Conservation (phyloP, 2,329 filamentous ascomycete species). For the Arthrobotrys musiformis region DNA sequence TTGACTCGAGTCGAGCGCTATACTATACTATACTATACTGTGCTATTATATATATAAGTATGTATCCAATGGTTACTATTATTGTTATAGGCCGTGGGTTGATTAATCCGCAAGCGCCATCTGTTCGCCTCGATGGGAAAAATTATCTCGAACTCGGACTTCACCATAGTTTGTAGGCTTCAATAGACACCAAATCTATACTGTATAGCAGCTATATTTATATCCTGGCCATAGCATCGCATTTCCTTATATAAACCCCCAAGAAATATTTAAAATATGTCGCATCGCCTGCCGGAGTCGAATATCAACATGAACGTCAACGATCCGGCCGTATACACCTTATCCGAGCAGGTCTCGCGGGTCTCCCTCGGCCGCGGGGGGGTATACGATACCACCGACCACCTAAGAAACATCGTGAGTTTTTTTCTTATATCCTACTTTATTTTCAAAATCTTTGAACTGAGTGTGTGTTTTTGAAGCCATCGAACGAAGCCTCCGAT, state of each 20-base stretch:
- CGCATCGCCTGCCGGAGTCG: not conserved
- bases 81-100: too few relatives aligned
- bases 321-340: slow-evolving; percentile 13
- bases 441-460: too few relatives aligned
- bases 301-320: not conserved
- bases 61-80: too few relatives aligned
- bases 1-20: too few relatives aligned
- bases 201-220: too few relatives aligned
- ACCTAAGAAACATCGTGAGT: not conserved
- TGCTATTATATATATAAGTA: too few relatives aligned
- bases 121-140: too few relatives aligned
- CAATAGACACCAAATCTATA: too few relatives aligned
- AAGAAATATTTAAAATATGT: slow-evolving; percentile 4
- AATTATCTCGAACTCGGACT: too few relatives aligned
- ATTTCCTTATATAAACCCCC: not conserved
- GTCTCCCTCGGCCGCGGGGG: slow-evolving; percentile 1
- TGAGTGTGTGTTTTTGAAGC: not conserved
- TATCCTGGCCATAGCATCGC: not conserved
- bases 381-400: not conserved
- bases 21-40: too few relatives aligned
- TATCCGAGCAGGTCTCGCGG: slow-evolving; percentile 20
- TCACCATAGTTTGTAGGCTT: too few relatives aligned
- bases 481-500: slow-evolving; percentile 11
- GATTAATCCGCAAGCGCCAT: too few relatives aligned
- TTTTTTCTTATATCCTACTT: not conserved